phyloP scores from a whole-genome alignment of 306 rosid species.

The Macrotyloma uniflorum region DNA sequence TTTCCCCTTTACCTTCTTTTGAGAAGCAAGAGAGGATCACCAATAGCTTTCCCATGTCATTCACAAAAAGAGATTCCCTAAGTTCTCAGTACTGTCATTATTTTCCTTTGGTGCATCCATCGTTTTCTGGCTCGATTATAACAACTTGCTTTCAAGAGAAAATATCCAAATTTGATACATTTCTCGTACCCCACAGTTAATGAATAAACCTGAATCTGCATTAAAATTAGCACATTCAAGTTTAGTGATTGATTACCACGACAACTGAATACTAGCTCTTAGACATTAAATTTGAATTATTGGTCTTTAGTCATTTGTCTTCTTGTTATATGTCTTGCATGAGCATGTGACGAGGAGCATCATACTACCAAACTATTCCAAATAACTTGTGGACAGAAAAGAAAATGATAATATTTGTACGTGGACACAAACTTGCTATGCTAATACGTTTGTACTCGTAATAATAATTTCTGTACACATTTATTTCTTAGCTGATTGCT shows the following conservation, averaged over 20 bases:
- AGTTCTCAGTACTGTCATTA: conserved; percentile 44
- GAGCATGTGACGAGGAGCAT: conserved; percentile 28
- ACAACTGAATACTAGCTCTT: conserved; percentile 9
- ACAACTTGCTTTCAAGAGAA: conserved; percentile 37
- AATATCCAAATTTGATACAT: conserved; percentile 16
- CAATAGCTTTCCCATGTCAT: conserved; percentile 54
- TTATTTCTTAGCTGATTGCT: conserved; percentile 34
- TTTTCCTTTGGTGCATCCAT: conserved; percentile 48
- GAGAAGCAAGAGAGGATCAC: conserved; percentile 50
- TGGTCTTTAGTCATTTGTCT: conserved; percentile 38
- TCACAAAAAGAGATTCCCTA: conserved; percentile 56
- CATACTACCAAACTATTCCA: conserved; percentile 34
- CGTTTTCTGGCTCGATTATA: conserved; percentile 46
- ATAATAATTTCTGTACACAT: conserved; percentile 18
- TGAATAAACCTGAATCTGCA: conserved; percentile 10
- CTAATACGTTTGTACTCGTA: conserved; percentile 29
- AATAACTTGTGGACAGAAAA: conserved; percentile 41
- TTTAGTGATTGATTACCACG: conserved; percentile 27
- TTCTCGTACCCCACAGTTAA: conserved; percentile 6
- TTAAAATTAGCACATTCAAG: background rate
- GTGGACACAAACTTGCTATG: conserved; percentile 32
- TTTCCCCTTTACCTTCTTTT: conserved; percentile 78
- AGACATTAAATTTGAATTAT: background rate
- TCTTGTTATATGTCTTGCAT: conserved; percentile 37
- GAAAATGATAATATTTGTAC: conserved; percentile 28